Evolutionary conservation across 257 asterid genomes (phyloP), one percentile per base, ranked within the genome.

Genomic region (Orobanche coerulescens): DNA sequence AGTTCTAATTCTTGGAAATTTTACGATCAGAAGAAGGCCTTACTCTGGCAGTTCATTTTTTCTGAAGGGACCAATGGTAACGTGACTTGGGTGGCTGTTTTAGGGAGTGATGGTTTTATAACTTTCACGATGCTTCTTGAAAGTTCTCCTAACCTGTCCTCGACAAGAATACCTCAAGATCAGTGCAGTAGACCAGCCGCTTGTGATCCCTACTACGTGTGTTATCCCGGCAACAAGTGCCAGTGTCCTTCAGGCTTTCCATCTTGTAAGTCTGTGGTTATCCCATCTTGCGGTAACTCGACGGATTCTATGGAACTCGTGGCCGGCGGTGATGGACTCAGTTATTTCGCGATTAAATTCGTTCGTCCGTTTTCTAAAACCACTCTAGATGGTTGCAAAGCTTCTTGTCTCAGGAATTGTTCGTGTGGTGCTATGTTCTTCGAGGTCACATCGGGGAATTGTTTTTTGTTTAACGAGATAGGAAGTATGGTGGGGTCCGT

Each of bases 341-440:
- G 80, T 37, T 90, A 90, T 67, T 73, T 66, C 4, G 96, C 96
- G 0, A 79, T 90, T 22, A 78, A 71, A 12, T 85, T 64, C 49
- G 80, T 81, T 46, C 75, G 75, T 24, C 87, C 97, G 1, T 71
- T 77, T 59, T 39, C 81, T 5, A 71, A 68, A 28, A 80, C 90
- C 15, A 82, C 86, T 67, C 53, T 91, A 46, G 81, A 74, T 28
- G 82, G 82, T 59, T 91, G 97, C 84, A 91, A 85, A 49, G 67
- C 77, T 50, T 79, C 73, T 44, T 91, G 97, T 52, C 78, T 65
- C 6, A 44, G 61, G 15, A 91, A 91, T 49, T 91, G 97, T 51
- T 75, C 96, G 9, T 91, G 97, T 40, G 76, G 66, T 42, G 97
- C 84, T 12, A 53, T 87, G 82, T 91, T 91, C 78, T 85, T 80